phyloP scores from a whole-genome alignment of 495 filamentous ascomycete genomes.

The Penicillium steckii region DNA sequence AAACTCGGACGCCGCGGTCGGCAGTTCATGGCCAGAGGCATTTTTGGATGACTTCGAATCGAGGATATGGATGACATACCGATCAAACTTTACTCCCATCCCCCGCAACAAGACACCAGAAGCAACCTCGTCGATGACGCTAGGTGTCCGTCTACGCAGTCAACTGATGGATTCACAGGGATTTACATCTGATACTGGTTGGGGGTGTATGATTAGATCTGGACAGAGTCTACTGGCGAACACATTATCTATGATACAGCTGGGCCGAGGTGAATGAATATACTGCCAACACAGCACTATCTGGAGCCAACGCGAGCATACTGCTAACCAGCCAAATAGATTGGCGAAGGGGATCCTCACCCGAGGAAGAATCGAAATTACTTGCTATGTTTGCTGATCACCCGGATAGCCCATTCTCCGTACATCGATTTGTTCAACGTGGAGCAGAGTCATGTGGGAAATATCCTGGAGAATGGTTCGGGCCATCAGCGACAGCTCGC shows the following conservation, averaged over 20 bases:
- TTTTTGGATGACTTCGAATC: constrained; percentile 95
- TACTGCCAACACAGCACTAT: too few relatives aligned
- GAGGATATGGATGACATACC: constrained; percentile 94
- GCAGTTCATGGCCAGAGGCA: constrained; percentile 73
- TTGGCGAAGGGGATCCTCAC: constrained; percentile 67
- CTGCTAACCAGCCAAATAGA: constrained; percentile 50
- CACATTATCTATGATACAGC: constrained; percentile 62
- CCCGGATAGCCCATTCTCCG: constrained; percentile 83
- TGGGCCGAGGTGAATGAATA: constrained; percentile 88
- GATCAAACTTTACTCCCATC: constrained; percentile 82
- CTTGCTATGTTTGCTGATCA: constrained; percentile 87
- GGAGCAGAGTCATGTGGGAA: constrained; percentile 89
- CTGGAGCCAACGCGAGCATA: too few relatives aligned
- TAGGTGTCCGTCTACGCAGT: constrained; percentile 78
- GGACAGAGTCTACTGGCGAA: constrained; percentile 94
- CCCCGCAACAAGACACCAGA: constrained; percentile 70
- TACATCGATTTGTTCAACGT: constrained; percentile 90
- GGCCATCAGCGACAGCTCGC: constrained; percentile 92
- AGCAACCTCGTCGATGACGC: constrained; percentile 71
- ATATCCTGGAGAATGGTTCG: constrained; percentile 98
- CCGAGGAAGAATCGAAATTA: constrained; percentile 66
- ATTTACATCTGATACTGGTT: constrained; percentile 92
- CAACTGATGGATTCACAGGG: constrained; percentile 76
- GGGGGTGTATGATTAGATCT: constrained; percentile 99
- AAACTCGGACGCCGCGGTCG: constrained; percentile 22